Evolutionary conservation across 176 grass and related monocot species (phyloP), one percentile per base, ranked within the genome.

Genomic region (Elymus sibiricus): DNA sequence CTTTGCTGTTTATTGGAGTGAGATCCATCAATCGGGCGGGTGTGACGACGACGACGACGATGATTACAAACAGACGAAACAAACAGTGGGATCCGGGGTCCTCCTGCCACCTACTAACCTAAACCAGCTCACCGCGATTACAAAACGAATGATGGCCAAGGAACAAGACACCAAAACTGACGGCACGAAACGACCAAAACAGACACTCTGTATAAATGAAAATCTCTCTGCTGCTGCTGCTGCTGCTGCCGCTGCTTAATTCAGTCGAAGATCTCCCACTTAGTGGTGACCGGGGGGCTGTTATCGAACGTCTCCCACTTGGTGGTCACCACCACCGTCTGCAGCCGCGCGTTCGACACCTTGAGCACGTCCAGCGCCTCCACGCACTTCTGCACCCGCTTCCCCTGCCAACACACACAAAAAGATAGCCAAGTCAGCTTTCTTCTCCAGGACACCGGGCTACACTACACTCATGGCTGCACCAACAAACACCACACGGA

Each of bases 241-340:
- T 40, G 38, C 40, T 2, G 40, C 40, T 11, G 40, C 53, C 8
- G 7, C 17, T 8, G 17, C 19, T 58, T 22, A 40, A 55, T 42
- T 98, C 88, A 98, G 90, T 95, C 96, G 83, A 95, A 95, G 59
- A 91, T 83, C 88, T 98, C 93, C 96, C 96, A 98, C 35, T 90
- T 74, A 11, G 88, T 86, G 7, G 91, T 90, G 55, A 90, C 80
- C 13, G 96, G 91, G 4, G 88, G 7, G 15, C 25, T 1, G 26
- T 3, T 75, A 43, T 98, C 96, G 86, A 98, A 98, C 65, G 90
- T 95, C 83, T 95, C 96, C 93, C 96, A 94, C 71, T 94, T 95
- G 25, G 96, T 98, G 46, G 94, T 88, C 1, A 95, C 49, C 59
- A 92, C 88, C 5, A 76, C n/a, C 72, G 72, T 43, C 25, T 89